Percentiles rank a stretch among this genome's conserved stretches.
Conservation (phyloP, 2,329 filamentous ascomycete species). For the Colletotrichum zoysiae region DNA sequence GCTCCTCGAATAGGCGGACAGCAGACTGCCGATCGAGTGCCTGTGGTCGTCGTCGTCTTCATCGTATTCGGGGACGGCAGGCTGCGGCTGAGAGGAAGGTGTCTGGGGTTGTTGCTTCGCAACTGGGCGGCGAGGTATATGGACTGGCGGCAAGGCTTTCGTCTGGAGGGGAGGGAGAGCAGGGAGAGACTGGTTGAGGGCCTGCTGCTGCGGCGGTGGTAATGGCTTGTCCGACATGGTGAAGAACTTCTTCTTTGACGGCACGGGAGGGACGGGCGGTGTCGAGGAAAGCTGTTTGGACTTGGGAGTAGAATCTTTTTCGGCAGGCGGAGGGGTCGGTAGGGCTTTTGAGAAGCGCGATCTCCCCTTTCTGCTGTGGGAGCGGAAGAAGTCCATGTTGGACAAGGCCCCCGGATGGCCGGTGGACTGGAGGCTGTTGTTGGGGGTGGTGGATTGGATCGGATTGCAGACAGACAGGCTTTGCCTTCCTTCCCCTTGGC, state of each 20-base stretch:
- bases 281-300: slow-evolving; percentile 42
- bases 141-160: slow-evolving; percentile 29
- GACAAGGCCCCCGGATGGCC: slow-evolving; percentile 9
- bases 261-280: slow-evolving; percentile 38
- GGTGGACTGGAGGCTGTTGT: slow-evolving; percentile 13
- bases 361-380: slow-evolving; percentile 55
- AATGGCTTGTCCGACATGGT: slow-evolving; percentile 43
- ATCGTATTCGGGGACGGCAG: slow-evolving; percentile 51
- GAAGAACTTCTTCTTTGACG: slow-evolving; percentile 16
- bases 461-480: background rate
- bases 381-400: slow-evolving; percentile 44
- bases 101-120: slow-evolving; percentile 23
- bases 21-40: slow-evolving; percentile 65
- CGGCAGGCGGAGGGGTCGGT: slow-evolving; percentile 59
- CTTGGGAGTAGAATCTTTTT: slow-evolving; percentile 24
- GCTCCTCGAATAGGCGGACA: slow-evolving; percentile 67
- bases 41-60: background rate
- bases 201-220: slow-evolving; percentile 44
- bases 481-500: slow-evolving; percentile 24
- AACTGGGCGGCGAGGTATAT: slow-evolving; percentile 34
- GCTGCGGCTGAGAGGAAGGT: slow-evolving; percentile 6
- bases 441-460: slow-evolving; percentile 21
- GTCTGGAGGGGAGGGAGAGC: slow-evolving; percentile 45
- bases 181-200: slow-evolving; percentile 50
- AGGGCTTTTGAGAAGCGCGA: slow-evolving; percentile 72